Conservation (phyloP, 2,329 filamentous ascomycete species). For the Claviceps sp. region DNA sequence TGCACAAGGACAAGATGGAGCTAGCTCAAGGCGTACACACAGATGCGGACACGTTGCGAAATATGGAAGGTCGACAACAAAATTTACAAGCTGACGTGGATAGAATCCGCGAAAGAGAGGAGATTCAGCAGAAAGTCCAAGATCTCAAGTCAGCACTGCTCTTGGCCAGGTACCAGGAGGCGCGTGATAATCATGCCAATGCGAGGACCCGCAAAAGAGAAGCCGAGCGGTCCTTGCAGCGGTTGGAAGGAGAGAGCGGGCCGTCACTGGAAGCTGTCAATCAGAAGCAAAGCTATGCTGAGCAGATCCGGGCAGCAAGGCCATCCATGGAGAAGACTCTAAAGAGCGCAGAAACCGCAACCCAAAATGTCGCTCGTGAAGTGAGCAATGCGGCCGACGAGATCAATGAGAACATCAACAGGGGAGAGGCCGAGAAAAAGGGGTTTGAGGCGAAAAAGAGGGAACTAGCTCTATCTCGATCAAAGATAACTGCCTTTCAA, state of each 20-base stretch:
- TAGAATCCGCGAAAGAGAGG: constrained; percentile 61
- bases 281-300: constrained; percentile 54
- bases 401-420: constrained; percentile 28
- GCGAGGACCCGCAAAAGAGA: constrained; percentile 42
- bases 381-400: constrained; percentile 22
- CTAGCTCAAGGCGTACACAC: constrained; percentile 43
- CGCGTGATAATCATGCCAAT: constrained; percentile 31
- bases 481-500: constrained; percentile 49
- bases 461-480: constrained; percentile 35
- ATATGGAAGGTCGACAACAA: constrained; percentile 59
- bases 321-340: constrained; percentile 40
- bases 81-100: constrained; percentile 72
- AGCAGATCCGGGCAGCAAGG: constrained; percentile 41
- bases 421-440: constrained; percentile 38
- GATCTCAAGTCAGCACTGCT: constrained; percentile 53
- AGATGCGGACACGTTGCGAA: constrained; percentile 49
- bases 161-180: constrained; percentile 49
- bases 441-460: constrained; percentile 35
- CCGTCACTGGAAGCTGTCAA: constrained; percentile 60
- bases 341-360: constrained; percentile 37
- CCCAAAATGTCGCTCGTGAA: constrained; percentile 29
- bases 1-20: constrained; percentile 55
- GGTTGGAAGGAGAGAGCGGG: constrained; percentile 44
- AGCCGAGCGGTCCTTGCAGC: constrained; percentile 42
- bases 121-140: constrained; percentile 49